phyloP scores from a whole-genome alignment of 2,329 filamentous ascomycete genomes.

The Arthrobotrys iridis region DNA sequence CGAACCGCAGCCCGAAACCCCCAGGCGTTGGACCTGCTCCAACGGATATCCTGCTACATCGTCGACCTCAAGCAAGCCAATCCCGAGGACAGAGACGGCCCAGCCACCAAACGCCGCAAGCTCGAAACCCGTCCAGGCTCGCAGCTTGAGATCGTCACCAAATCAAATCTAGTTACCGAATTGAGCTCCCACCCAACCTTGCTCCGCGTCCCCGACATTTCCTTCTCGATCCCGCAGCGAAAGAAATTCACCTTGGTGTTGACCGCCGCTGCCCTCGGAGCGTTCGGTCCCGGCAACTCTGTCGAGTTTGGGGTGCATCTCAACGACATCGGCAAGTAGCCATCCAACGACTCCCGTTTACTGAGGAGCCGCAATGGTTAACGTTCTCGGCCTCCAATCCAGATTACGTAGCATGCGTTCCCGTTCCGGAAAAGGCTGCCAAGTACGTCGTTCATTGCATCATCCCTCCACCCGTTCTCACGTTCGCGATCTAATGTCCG shows the following conservation, averaged over 20 bases:
- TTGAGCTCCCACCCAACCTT: conserved; percentile 21
- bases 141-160: conserved; percentile 29
- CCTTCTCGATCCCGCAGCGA: conserved; percentile 73
- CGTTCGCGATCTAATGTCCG: background rate
- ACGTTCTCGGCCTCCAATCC: background rate
- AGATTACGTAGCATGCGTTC: conserved; percentile 58
- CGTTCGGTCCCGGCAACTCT: conserved; percentile 48
- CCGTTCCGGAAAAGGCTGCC: conserved; percentile 57
- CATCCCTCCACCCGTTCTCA: background rate
- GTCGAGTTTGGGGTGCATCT: conserved; percentile 61
- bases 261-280: conserved; percentile 62
- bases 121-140: conserved; percentile 19
- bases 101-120: conserved; percentile 39
- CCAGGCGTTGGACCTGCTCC: conserved; percentile 13
- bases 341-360: no score
- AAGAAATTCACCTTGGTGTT: conserved; percentile 76
- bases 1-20: background rate
- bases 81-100: conserved; percentile 16
- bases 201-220: conserved; percentile 66
- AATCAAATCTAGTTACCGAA: conserved; percentile 33
- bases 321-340: conserved; percentile 70
- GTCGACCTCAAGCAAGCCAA: conserved; percentile 4
- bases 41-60: conserved; percentile 30
- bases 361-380: no score
- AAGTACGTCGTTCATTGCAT: background rate